Conservation (phyloP, 768 basidiomycete species). For the Tricholoma matsutake region DNA sequence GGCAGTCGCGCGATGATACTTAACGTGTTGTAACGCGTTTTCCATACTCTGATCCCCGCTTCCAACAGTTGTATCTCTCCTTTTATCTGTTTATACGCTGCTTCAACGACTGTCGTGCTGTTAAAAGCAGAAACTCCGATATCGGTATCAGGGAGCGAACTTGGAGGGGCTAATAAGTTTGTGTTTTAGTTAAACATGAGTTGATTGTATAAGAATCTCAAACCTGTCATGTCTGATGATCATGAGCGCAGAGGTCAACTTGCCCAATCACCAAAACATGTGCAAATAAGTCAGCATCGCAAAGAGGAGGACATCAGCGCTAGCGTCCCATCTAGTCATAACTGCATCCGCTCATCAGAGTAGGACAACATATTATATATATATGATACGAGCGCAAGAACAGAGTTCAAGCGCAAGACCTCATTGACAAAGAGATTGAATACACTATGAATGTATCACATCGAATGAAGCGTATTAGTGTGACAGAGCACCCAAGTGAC, state of each 20-base stretch:
- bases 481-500: background rate
- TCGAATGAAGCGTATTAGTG: conserved; percentile 3
- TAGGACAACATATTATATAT: background rate
- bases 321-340: background rate
- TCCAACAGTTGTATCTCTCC: background rate
- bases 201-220: background rate
- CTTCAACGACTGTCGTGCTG: conserved; percentile 2
- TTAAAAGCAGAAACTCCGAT: background rate
- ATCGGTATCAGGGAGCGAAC: background rate
- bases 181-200: background rate
- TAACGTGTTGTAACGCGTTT: background rate
- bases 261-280: too few species aligned
- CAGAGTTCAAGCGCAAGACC: background rate
- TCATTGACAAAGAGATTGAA: background rate
- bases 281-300: too few species aligned
- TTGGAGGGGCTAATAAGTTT: background rate
- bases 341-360: background rate
- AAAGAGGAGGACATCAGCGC: too few species aligned
- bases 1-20: background rate
- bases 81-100: background rate
- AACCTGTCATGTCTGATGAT: background rate
- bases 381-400: conserved; percentile 3
- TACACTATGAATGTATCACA: conserved; percentile 7
- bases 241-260: too few species aligned
- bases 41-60: background rate